These are phyloP conservation scores for Pseudogymnoascus sp. DNA, from an alignment of 2,329 filamentous ascomycete genomes.

Conservation along the genomic window DNA sequence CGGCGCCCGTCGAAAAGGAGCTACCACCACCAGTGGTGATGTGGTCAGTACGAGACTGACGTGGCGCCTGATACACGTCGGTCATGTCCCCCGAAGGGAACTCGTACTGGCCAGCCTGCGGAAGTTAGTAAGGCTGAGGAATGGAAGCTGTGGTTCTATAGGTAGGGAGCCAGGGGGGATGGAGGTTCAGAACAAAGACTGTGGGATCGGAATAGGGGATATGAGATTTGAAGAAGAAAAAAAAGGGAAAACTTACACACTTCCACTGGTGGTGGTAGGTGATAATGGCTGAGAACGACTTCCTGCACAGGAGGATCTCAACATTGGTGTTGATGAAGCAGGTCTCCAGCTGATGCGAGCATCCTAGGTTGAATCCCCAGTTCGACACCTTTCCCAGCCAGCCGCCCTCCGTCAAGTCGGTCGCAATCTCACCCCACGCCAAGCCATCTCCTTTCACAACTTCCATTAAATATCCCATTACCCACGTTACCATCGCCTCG, in stretches of 20 bases:
- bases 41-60: neutral
- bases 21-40: neutral
- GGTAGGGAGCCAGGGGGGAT: neutral
- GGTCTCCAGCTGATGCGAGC: neutral
- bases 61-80: too few relatives aligned
- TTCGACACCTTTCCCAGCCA: neutral
- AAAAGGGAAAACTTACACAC: constrained; percentile 2
- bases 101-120: neutral
- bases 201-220: neutral
- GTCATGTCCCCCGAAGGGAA: neutral
- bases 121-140: neutral
- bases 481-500: neutral
- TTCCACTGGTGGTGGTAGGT: constrained; percentile 4
- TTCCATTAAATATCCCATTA: neutral
- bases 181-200: neutral
- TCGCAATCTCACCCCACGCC: neutral
- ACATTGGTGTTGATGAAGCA: neutral
- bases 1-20: neutral
- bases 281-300: neutral
- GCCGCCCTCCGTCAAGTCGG: neutral
- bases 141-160: neutral
- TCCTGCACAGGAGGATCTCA: neutral
- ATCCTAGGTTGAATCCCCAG: neutral
- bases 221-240: neutral
- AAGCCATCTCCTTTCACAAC: neutral